These are phyloP conservation scores for Blastocrithidia nonstop DNA, from an alignment of 208 protist species.

Conservation along the genomic window DNA sequence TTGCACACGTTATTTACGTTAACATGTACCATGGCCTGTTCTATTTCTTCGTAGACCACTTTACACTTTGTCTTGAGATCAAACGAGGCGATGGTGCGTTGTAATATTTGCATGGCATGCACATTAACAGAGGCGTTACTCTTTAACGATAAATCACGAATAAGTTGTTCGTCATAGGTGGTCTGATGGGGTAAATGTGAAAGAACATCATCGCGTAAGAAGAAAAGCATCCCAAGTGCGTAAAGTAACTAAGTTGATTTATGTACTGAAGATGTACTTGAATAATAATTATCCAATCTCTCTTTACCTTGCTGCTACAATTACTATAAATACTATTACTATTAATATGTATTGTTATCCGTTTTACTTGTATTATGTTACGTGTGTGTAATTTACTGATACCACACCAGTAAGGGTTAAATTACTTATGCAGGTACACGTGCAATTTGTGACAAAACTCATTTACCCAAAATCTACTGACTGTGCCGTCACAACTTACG, in stretches of 20 bases:
- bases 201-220: too few relatives aligned
- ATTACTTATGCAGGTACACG: constrained; percentile 16
- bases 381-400: neutral
- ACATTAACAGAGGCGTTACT: constrained; percentile 23
- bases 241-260: neutral
- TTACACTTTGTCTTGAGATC: constrained; percentile 30
- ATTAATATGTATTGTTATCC: neutral
- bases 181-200: too few relatives aligned
- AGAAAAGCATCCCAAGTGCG: too few relatives aligned
- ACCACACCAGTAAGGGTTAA: neutral
- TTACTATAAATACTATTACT: neutral
- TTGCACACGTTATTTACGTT: constrained; percentile 8
- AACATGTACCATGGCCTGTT: constrained; percentile 12
- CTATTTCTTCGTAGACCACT: constrained; percentile 19
- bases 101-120: constrained; percentile 15
- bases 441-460: constrained; percentile 72
- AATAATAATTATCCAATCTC: neutral
- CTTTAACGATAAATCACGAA: constrained; percentile 72
- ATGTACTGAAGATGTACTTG: neutral
- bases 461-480: constrained; percentile 77
- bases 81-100: constrained; percentile 24
- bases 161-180: constrained; percentile 72
- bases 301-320: neutral
- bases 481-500: constrained; percentile 74
- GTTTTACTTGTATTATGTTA: neutral